Conservation (phyloP, 768 basidiomycete genomes). For the Auriscalpium orientale region DNA sequence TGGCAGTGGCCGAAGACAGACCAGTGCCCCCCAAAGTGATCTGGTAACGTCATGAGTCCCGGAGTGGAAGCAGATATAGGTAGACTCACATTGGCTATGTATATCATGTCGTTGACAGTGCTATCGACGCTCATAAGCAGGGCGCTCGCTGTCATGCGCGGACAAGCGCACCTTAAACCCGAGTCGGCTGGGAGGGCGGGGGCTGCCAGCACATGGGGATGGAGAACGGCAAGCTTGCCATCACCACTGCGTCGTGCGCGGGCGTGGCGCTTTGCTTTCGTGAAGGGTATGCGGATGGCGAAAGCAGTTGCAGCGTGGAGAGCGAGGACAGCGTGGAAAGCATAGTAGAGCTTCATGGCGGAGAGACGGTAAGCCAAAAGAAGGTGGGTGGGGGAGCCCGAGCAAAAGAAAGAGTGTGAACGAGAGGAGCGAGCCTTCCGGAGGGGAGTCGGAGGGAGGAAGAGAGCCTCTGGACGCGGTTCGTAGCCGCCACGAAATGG, state of each 20-base stretch:
- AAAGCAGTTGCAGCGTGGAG: conserved; percentile 32
- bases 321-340: conserved; percentile 30
- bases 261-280: conserved; percentile 30
- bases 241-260: conserved; percentile 33
- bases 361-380: conserved; percentile 15
- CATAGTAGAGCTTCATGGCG: conserved; percentile 33
- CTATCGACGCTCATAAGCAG: conserved; percentile 27
- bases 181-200: conserved; percentile 4
- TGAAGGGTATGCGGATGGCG: conserved; percentile 42
- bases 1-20: conserved; percentile 25
- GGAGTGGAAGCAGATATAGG: background rate
- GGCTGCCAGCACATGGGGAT: conserved; percentile 13
- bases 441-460: too few species aligned
- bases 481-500: too few species aligned
- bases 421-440: background rate
- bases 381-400: conserved; percentile 15
- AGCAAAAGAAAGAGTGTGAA: conserved; percentile 16
- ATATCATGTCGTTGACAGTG: conserved; percentile 69
- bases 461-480: too few species aligned
- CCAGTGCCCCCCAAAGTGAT: conserved; percentile 57
- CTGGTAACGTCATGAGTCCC: conserved; percentile 28
- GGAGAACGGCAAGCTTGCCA: conserved; percentile 10
- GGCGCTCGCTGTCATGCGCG: background rate
- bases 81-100: conserved; percentile 62
- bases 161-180: conserved; percentile 35